Conservation (phyloP, 345 rosid species). For the Bruguiera gymnorhiza region DNA sequence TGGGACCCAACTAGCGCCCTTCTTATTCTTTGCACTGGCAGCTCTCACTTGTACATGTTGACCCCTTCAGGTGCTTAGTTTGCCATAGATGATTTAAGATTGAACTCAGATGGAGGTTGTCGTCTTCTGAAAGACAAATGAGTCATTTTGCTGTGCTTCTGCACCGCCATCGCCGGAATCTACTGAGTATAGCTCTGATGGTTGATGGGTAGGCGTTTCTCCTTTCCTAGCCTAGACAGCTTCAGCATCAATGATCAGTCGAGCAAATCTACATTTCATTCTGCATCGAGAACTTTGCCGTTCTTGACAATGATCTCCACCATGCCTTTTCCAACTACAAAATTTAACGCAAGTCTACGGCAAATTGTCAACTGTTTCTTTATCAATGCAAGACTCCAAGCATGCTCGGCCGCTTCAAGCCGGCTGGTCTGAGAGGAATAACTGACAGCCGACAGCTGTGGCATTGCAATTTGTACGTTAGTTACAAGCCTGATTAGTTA, state of each 20-base stretch:
- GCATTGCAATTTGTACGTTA: too few relatives aligned
- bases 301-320: too few relatives aligned
- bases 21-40: slow-evolving; percentile 82
- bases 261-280: neutral
- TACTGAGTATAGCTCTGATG: slow-evolving; percentile 90
- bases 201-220: slow-evolving; percentile 26
- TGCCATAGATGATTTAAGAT: slow-evolving; percentile 67
- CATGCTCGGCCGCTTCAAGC: too few relatives aligned
- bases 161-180: slow-evolving; percentile 68
- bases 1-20: slow-evolving; percentile 91
- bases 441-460: too few relatives aligned
- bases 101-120: slow-evolving; percentile 91
- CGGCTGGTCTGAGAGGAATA: too few relatives aligned
- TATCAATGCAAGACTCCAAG: too few relatives aligned
- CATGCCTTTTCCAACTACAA: too few relatives aligned
- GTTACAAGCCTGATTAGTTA: too few relatives aligned
- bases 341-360: too few relatives aligned
- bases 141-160: slow-evolving; percentile 77
- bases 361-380: too few relatives aligned
- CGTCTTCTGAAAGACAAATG: slow-evolving; percentile 92
- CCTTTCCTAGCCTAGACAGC: neutral
- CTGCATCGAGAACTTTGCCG: too few relatives aligned
- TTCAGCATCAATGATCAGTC: neutral
- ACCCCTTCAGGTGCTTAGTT: slow-evolving; percentile 89
- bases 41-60: slow-evolving; percentile 93